These are phyloP conservation scores for Lachancea thermotolerans DNA, from an alignment of 805 yeast species.

Conservation along the genomic window DNA sequence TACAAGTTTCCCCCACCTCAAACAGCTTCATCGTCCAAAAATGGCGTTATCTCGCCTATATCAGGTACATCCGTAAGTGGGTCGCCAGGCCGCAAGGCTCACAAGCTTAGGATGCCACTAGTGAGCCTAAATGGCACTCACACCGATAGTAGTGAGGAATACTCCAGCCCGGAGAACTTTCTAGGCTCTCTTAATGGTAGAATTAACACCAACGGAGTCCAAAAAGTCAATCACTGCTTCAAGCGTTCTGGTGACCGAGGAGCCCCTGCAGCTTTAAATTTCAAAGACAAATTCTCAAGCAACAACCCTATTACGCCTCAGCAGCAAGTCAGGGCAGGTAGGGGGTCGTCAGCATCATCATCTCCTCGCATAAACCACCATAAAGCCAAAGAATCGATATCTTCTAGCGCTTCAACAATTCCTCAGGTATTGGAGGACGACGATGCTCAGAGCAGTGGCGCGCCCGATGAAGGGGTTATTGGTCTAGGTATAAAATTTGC, in stretches of 20 bases:
- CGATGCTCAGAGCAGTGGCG: slow-evolving; percentile 5
- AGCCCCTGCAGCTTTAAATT: not conserved
- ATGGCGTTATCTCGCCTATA: slow-evolving; percentile 12
- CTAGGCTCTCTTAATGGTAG: slow-evolving; percentile 1
- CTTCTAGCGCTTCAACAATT: slow-evolving; percentile 31
- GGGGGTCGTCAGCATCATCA: slow-evolving; percentile 4
- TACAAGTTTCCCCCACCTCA: slow-evolving; percentile 32
- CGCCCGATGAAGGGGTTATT: not conserved
- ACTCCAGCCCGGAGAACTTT: slow-evolving; percentile 1
- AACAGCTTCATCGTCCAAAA: not conserved
- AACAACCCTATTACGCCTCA: slow-evolving; percentile 11
- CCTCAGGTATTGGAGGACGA: slow-evolving; percentile 21
- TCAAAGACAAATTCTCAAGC: not conserved
- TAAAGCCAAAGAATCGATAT: slow-evolving; percentile 20
- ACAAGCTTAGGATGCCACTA: not conserved
- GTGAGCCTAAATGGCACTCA: not conserved
- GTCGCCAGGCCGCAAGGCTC: slow-evolving; percentile 13
- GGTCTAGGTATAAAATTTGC: slow-evolving; percentile 3
- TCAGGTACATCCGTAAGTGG: slow-evolving; percentile 26
- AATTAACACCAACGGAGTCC: not conserved
- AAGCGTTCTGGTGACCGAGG: slow-evolving; percentile 2
- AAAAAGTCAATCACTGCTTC: slow-evolving; percentile 9
- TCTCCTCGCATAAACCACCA: slow-evolving; percentile 14
- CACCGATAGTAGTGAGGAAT: slow-evolving; percentile 1
- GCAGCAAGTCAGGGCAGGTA: slow-evolving; percentile 3